A percentile compares a stretch with the other conserved stretches of the same genome.
Conservation (phyloP, 2,329 filamentous ascomycete species). For the Alternaria viburni region DNA sequence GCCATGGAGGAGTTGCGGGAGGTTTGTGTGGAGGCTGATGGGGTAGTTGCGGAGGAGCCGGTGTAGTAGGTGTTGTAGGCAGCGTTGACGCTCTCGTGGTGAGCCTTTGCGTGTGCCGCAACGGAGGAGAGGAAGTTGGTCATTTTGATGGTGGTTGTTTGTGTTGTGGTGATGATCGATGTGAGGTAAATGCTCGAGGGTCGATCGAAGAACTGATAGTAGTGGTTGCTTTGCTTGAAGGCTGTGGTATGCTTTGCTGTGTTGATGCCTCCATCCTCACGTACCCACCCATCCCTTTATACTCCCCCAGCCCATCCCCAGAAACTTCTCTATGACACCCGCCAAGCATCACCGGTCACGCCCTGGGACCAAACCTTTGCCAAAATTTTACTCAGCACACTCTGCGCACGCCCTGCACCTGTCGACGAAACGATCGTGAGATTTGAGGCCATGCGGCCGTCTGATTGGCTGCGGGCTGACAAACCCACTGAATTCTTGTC, state of each 20-base stretch:
- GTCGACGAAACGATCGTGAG: slow-evolving; percentile 5
- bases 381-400: slow-evolving; percentile 8
- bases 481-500: slow-evolving; percentile 20
- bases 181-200: background rate
- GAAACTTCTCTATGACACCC: slow-evolving; percentile 13
- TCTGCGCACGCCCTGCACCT: slow-evolving; percentile 20
- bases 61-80: slow-evolving; percentile 35
- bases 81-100: slow-evolving; percentile 39
- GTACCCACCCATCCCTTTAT: slow-evolving; percentile 16
- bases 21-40: slow-evolving; percentile 8
- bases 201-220: background rate
- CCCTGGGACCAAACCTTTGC: background rate
- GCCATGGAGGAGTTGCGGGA: slow-evolving; percentile 29
- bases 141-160: slow-evolving; percentile 24
- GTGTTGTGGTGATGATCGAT: slow-evolving; percentile 2
- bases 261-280: slow-evolving; percentile 9
- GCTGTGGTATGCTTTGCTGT: slow-evolving; percentile 15
- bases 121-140: slow-evolving; percentile 32
- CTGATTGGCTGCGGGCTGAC: slow-evolving; percentile 19
- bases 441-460: background rate
- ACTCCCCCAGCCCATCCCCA: slow-evolving; percentile 12
- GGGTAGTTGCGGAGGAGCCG: slow-evolving; percentile 12
- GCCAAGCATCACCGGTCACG: slow-evolving; percentile 21
- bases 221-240: slow-evolving; percentile 9
- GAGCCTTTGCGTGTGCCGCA: slow-evolving; percentile 35